Evolutionary conservation across 192 early-diverging fungal species (phyloP), one percentile per base, ranked within the genome.

Genomic region (Linnemannia zychae): DNA sequence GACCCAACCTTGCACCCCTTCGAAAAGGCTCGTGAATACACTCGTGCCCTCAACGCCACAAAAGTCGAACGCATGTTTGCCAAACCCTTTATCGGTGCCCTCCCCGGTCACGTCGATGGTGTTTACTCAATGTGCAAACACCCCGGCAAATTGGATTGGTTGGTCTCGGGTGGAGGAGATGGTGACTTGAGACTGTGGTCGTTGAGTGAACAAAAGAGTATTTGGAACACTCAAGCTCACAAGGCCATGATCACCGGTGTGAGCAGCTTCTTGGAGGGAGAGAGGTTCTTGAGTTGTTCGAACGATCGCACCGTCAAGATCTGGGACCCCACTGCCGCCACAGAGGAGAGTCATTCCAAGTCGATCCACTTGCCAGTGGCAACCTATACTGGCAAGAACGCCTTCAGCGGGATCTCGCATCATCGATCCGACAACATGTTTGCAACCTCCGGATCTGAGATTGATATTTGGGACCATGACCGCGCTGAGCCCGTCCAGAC

Each of bases 31-130:
- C 91, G 97, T 77, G 99, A 99, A 87, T 98, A 99, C 89, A 96
- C 95, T 50, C 91, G 99, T 7, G 99, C 99, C 9, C 91, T 99
- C 18, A 98, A 98, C 79, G 93, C 97, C 6, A 93, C 94, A 57
- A 99, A 99, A 81, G 80, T 99, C 31, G 97, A 99, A 77, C 91
- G 98, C 47, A 89, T 99, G 91, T 97, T 99, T 91, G 97, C 99
- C 70, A 99, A 99, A 84, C 99, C 99, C 20, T 99, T 99, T 80
- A 86, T 99, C 33, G 97, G 93, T 9, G 92, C 96, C 22, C 88
- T 99, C 34, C 89, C 88, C 57, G 99, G 99, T 0, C 99, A 99
- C 75, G 90, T 96, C 50, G 99, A 99, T 73, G 99, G 99, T 53
- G 96, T 99, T 22, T 99, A 99, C 80, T 89, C 93, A 73, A 93